Evolutionary conservation across 768 basidiomycete species (phyloP), one percentile per base, ranked within the genome.

Genomic region (Fomitopsis pulvina): DNA sequence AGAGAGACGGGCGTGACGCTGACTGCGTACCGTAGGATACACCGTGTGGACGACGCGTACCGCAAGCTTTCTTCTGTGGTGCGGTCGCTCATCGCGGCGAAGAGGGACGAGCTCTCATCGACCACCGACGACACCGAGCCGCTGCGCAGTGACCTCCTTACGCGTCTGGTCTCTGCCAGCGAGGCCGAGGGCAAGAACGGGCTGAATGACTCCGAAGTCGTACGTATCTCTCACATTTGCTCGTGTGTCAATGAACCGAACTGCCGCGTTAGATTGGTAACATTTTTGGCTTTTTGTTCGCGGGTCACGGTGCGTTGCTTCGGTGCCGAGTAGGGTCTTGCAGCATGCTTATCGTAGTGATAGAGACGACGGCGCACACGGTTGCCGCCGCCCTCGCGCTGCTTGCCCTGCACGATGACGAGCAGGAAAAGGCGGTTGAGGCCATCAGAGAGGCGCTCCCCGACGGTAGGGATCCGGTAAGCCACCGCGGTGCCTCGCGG

Each of bases 301-400:
- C 49, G 2, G 49, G 49, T 7, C 49, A 50, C 38, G 49, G 49
- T 50, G 18, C 6, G 49, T 22, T 8, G 21, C 10, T 10, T 21
- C 21, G 3, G 28, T 25, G 20, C 20, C 25, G 2, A 21, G 5
- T 14, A 5, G 4, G 5, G 14, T 37, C 14, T 37, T 37, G 11
- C 12, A n/a, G 39, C 25, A 4, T 41, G 8, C 16, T 22, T 9
- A 41, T 8, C 8, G 25, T 8, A 4, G 20, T 9, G 20, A 28
- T 12, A 50, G 49, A 50, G 27, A 50, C 49, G 3, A 50, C 49
- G 8, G 49, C 27, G 5, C 49, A 50, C 38, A 45, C 43, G 16
- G 25, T 50, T 2, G 28, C 49, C 2, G 49, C 49, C 2, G 42
- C 49, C 4, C 41, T 50, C 12, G 49, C 42, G 3, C 25, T 50